Evolutionary conservation across 106 monocot genomes (phyloP), one percentile per base, ranked within the genome.

Genomic region (Dendrobium huoshanense): DNA sequence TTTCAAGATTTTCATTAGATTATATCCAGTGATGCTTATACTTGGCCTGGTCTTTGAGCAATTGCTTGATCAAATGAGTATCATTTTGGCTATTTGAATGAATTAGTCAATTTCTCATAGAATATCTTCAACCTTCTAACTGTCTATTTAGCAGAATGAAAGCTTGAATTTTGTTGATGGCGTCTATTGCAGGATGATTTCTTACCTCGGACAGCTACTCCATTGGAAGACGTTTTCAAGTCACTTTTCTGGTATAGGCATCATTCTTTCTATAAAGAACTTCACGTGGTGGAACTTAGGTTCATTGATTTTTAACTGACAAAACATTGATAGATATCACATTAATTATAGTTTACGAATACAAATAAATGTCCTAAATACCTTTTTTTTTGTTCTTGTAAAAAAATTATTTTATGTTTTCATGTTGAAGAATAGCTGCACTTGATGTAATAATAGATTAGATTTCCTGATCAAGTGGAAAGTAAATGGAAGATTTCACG

Each of bases 141-240:
- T 33, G 4, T 72, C 42, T 74, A 16, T 74, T 74, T 20, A 20
- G 7, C 1, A 20, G 76, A 76, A 48, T 76, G 76, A 49, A 9
- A 76, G 24, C 48, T 11, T 70, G 42, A 41, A 80, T 72, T 51
- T 44, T 79, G 78, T 17, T 81, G 40, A 75, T 81, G 16, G 15
- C 19, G 2, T 74, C n/a, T n/a, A 20, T 76, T 72, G 83, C 90
- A 96, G 96, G 96, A 96, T 87, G 96, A 96, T 88, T 96, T 96
- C 76, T 84, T 96, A 84, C 96, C 96, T 78, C 83, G 96, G 75
- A 93, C 93, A 18, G 88, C 93, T 78, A 93, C 96, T 80, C 93
- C 93, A 64, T 79, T 96, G 81, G 96, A 96, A 88, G 93, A 96
- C 72, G 83, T 96, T 76, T 96, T 96, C 90, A 93, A 93, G 81